phyloP scores from a whole-genome alignment of 176 grass and related monocot genomes.

The Oryza coarctata region DNA sequence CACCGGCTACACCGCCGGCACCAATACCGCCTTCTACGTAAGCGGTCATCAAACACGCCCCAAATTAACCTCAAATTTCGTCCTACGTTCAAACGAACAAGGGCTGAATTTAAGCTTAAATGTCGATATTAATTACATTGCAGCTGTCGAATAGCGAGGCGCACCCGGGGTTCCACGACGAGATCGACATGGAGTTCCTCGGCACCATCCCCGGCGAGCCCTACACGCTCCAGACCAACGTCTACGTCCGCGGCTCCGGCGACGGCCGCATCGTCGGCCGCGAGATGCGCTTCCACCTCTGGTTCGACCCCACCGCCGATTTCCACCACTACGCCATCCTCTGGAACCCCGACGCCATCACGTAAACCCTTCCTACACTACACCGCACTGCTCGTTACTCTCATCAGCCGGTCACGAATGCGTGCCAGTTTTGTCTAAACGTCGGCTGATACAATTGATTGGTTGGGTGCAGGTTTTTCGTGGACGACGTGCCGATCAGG shows the following conservation, averaged over 20 bases:
- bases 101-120: not conserved
- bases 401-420: too few relatives aligned
- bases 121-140: too few relatives aligned
- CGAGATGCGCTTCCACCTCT: constrained; percentile 66
- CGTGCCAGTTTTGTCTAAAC: too few relatives aligned
- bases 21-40: constrained; percentile 72
- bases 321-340: constrained; percentile 71
- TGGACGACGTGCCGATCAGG: constrained; percentile 71
- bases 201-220: constrained; percentile 61
- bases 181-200: constrained; percentile 85
- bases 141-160: constrained; percentile 80
- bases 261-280: constrained; percentile 72
- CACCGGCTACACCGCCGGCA: constrained; percentile 65
- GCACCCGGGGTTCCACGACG: constrained; percentile 67
- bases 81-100: not conserved
- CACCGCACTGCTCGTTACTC: too few relatives aligned
- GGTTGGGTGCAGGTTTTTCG: constrained; percentile 49
- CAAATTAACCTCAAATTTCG: not conserved
- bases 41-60: not conserved
- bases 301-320: constrained; percentile 63
- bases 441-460: not conserved
- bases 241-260: constrained; percentile 63
- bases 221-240: constrained; percentile 81
- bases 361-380: not conserved
- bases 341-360: constrained; percentile 67